Evolutionary conservation across 2,329 filamentous ascomycete species (phyloP), one percentile per base, ranked within the genome.

Genomic region (Huntiella moniliformis): DNA sequence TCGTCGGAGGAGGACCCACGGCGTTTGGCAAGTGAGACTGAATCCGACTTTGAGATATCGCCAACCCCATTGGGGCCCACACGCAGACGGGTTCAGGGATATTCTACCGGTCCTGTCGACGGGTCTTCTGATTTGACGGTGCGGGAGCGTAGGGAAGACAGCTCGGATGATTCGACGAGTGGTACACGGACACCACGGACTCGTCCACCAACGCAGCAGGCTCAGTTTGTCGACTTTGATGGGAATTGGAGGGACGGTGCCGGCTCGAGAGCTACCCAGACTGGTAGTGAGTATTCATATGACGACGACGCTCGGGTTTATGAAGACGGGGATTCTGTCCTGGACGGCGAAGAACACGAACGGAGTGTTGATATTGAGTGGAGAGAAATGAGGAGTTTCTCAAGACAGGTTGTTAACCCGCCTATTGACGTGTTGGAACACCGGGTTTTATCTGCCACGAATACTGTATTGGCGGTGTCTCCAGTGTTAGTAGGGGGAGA

Each of bases 1-100:
- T 45, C 43, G 8, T 49, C 47, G 5, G 47, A 49, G 18, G 47
- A 49, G n/a, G 47, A 49, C 11, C 38, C 22, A n/a, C 35, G 31
- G 33, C 46, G 44, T 44, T 41, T 35, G 33, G 36, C 46, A 16
- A 42, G 5, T 17, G 22, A 17, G 36, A 38, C 16, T 28, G 22
- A 28, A 28, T 28, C 22, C 22, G 22, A 28, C 22, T 28, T 28
- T 28, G 22, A 28, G 22, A 28, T 28, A 28, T 28, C 22, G 22
- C 22, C 22, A 8, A 28, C 22, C 39, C 22, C 5, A 46, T 43
- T 46, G 47, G 38, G 12, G 15, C 44, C 13, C 16, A 11, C 4
- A 15, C 34, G 4, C 8, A 41, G 4, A 43, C 44, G 22, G 10
- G 22, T 28, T 8, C 22, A 28, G 6, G 22, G 22, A 10, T 28